A percentile compares a stretch with the other conserved stretches of the same genome.
Conservation (phyloP, 352 stramenopile genomes). For the Globisporangium barbulae region DNA sequence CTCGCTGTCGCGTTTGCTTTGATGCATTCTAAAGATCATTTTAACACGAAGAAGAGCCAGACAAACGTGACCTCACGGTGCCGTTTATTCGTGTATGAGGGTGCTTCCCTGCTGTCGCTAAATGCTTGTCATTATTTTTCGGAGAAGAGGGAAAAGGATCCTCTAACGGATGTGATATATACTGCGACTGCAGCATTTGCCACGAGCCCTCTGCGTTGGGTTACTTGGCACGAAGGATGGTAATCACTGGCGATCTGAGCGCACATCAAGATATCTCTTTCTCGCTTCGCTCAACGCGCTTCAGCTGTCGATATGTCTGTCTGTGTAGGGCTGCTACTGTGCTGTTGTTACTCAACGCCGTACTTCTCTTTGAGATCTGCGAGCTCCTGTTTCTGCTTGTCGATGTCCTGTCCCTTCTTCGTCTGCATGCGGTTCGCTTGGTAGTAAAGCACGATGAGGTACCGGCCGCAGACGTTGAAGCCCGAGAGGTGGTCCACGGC, state of each 20-base stretch:
- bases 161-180: too few relatives aligned
- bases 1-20: not conserved
- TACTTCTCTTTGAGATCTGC: conserved; percentile 85
- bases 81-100: not conserved
- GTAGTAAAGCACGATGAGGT: conserved; percentile 99
- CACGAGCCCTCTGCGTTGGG: too few relatives aligned
- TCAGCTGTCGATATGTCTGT: not conserved
- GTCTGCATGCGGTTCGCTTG: conserved; percentile 89
- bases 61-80: not conserved
- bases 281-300: not conserved
- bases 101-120: not conserved
- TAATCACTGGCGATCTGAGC: too few relatives aligned
- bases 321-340: not conserved
- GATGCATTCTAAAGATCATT: conserved; percentile 1
- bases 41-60: not conserved
- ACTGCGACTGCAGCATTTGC: too few relatives aligned
- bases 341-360: conserved; percentile 56
- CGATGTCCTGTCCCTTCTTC: conserved; percentile 44
- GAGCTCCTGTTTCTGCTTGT: conserved; percentile 79
- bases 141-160: too few relatives aligned
- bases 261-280: not conserved
- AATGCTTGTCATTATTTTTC: too few relatives aligned
- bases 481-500: conserved; percentile 98
- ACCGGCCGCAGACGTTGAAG: conserved; percentile 99
- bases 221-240: too few relatives aligned